Base-by-base conservation (phyloP, 2,329 filamentous ascomycete genomes). In the Chrysoporthe deuterocubensis region DNA sequence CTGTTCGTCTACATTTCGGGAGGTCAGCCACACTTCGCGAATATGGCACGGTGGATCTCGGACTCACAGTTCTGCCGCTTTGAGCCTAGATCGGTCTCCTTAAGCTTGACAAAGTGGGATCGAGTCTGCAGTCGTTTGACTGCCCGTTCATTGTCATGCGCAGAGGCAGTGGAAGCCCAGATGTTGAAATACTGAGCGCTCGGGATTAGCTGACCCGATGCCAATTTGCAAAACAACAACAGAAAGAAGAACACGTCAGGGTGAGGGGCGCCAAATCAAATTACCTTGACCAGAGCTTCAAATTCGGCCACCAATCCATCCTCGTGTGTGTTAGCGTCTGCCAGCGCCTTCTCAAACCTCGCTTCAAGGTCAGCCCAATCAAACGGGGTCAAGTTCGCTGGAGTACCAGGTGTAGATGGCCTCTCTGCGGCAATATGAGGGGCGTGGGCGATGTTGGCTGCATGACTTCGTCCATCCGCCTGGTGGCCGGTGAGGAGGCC, bases 101-200 rank as follows among this genome's bases (percentile, higher is more conserved):
- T 88, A 56, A 93, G 83, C 70, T 90, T 88, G 42, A 97, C 92
- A 76, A 90, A 92, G 69, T 88, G 84, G 76, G 91, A 89, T 70
- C 94, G 89, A 2, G 94, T 97, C 75, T 90, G 91, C 58, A 97
- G 84, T 66, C 94, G 89, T 78, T 95, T 95, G 71, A 88, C 84
- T 34, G 92, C 91, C 66, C 94, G 87, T 68, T 90, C 89, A 66
- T 92, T 89, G 77, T 97, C 94, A 70, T 92, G 89, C 13, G 83
- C 80, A 43, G 89, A 85, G 0, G 91, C 90, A 14, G 91, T 88
- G 26, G 90, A 84, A 34, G 92, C 91, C 94, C 94, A 97, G 46
- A 89, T 81, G 67, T 85, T 85, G 77, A 97, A 97, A 76, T 91
- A 92, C 93, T 96, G 71, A 37, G 40, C 43, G 18, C 4, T 61